phyloP scores from a whole-genome alignment of 2,329 filamentous ascomycete genomes.

The Claviceps pusilla region DNA sequence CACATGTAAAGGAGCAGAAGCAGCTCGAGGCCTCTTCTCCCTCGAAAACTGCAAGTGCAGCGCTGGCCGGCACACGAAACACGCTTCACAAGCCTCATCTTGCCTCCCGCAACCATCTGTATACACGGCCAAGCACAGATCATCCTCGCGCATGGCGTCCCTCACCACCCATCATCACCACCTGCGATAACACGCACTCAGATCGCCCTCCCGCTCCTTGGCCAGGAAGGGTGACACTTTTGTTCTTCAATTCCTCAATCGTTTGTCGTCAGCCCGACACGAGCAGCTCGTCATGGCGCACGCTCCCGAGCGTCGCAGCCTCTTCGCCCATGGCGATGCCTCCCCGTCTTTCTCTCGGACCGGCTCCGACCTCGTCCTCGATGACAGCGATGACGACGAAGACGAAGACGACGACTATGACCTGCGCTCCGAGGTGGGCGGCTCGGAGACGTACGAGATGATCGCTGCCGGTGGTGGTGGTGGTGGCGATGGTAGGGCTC shows the following conservation, averaged over 20 bases:
- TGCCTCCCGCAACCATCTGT: too few relatives aligned
- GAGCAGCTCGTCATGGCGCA: slow-evolving; percentile 4
- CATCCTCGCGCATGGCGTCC: not conserved
- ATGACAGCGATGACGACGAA: slow-evolving; percentile 15
- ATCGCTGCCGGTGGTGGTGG: slow-evolving; percentile 9
- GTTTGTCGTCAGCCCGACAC: not conserved
- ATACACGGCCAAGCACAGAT: not conserved
- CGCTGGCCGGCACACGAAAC: too few relatives aligned
- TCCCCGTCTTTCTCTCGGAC: slow-evolving; percentile 26
- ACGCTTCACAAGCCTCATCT: too few relatives aligned
- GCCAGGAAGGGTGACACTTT: too few relatives aligned
- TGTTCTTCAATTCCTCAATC: too few relatives aligned
- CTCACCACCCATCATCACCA: not conserved
- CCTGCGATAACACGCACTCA: not conserved
- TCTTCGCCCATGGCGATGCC: slow-evolving; percentile 11
- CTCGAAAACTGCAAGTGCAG: too few relatives aligned
- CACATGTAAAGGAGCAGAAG: too few relatives aligned
- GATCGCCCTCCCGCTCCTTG: too few relatives aligned
- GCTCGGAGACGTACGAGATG: slow-evolving; percentile 21
- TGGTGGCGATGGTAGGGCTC: not conserved
- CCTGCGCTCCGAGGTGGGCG: slow-evolving; percentile 17
- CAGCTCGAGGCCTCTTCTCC: too few relatives aligned
- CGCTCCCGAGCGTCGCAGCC: slow-evolving; percentile 6
- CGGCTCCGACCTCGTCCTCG: slow-evolving; percentile 21
- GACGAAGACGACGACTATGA: slow-evolving; percentile 13